Evolutionary conservation across 106 monocot genomes (phyloP).

Genomic region (Allium sativum): DNA sequence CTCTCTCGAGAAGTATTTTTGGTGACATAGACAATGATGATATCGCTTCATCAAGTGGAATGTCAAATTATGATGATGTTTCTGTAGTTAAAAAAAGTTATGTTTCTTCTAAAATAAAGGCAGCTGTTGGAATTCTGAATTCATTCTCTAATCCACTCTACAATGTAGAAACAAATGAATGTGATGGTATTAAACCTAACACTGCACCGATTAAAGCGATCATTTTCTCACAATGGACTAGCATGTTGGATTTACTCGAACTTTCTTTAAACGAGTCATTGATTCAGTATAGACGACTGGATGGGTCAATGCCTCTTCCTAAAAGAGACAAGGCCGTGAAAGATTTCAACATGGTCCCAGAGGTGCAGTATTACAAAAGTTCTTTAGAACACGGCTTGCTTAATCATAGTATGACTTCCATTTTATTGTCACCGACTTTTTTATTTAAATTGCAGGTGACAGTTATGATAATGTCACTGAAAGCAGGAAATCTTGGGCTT

Average conservation of each 20-base stretch:
- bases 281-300: constrained; percentile 83
- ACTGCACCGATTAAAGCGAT: constrained; percentile 59
- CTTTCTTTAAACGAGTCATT: constrained; percentile 42
- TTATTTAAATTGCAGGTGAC: constrained; percentile 43
- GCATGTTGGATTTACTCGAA: constrained; percentile 88
- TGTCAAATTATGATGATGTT: constrained; percentile 21
- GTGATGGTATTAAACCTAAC: neutral
- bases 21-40: constrained; percentile 11
- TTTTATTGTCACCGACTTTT: neutral
- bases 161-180: neutral
- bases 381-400: too few relatives aligned
- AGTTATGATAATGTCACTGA: constrained; percentile 95
- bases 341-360: constrained; percentile 79
- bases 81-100: constrained; percentile 27
- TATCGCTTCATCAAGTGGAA: constrained; percentile 16
- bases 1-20: constrained; percentile 50
- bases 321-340: constrained; percentile 69
- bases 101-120: constrained; percentile 71
- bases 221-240: constrained; percentile 94
- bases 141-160: constrained; percentile 28
- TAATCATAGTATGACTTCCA: neutral
- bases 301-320: constrained; percentile 75
- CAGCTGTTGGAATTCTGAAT: constrained; percentile 58
- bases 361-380: constrained; percentile 31
- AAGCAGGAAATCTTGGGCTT: constrained; percentile 95